Evolutionary conservation across 2,329 filamentous ascomycete species (phyloP), one percentile per base, ranked within the genome.

Genomic region (Pseudocercospora musae): DNA sequence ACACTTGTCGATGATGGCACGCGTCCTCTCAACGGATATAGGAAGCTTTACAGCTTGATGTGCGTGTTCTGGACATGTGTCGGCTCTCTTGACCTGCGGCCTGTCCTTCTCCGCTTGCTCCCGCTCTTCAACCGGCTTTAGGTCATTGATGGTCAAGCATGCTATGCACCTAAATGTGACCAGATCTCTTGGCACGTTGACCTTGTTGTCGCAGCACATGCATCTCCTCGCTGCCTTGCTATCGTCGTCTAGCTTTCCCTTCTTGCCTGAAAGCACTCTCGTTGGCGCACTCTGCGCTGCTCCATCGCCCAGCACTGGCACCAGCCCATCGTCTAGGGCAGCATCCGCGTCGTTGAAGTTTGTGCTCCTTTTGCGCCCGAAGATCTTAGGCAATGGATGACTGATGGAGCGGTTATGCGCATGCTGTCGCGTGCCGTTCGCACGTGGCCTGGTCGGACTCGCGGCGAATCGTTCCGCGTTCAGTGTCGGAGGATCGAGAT

Each of bases 91-190:
- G 23, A 48, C 61, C 40, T 61, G 56, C 21, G 64, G 62, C 53
- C 60, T 42, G 55, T 63, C 66, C 57, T 64, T 64, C 56, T 63
- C 63, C 49, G 62, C 63, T 44, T 67, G 62, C 50, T 61, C 57
- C 63, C 68, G 59, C 60, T 71, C 65, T 59, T 60, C 62, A 25
- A 66, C 69, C 68, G 75, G 67, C 60, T 71, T 70, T 57, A 96
- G 76, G 73, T 96, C 92, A 73, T 96, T 96, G 73, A 96, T 87
- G 18, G 90, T 95, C 70, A 90, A 79, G 75, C 92, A 96, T 59
- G 91, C 89, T 46, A 90, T 89, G 75, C 92, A 96, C 69, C 91
- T 85, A 76, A 95, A 96, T 40, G 89, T 85, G 37, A 84, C 84
- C 64, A 92, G 78, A 58, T 88, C 85, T 65, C 83, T 85, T 1